Percentiles rank a stretch among this genome's conserved stretches.
These are phyloP conservation scores for Trypanosoma theileri DNA, from an alignment of 208 protist species.

Conservation along the genomic window DNA sequence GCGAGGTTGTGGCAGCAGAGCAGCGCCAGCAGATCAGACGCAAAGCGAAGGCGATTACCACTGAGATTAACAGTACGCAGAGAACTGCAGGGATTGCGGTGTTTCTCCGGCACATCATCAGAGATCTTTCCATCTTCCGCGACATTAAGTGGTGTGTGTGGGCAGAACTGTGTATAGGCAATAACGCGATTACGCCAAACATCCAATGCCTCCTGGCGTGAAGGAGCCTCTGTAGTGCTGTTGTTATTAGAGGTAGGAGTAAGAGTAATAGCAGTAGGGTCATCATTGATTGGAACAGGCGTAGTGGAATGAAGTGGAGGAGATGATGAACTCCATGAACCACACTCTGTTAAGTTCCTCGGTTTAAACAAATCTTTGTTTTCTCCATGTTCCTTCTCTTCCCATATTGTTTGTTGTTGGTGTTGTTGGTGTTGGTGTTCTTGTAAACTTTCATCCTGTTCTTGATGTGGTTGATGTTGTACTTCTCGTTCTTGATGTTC, in stretches of 20 bases:
- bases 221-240: not conserved
- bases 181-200: conserved; percentile 33
- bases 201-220: conserved; percentile 32
- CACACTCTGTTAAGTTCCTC: no score
- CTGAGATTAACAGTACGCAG: conserved; percentile 81
- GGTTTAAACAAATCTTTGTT: not conserved
- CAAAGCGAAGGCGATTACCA: conserved; percentile 70
- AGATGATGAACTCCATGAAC: no score
- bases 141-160: conserved; percentile 27
- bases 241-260: not conserved
- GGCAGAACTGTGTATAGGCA: conserved; percentile 35
- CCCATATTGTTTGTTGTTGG: not conserved
- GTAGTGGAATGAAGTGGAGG: no score
- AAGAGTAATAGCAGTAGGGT: not conserved
- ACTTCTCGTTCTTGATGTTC: not conserved
- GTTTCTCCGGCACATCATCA: conserved; percentile 28
- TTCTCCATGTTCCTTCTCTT: not conserved
- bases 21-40: conserved; percentile 60
- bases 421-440: not conserved
- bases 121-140: conserved; percentile 18
- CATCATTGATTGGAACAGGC: no score
- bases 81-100: conserved; percentile 70
- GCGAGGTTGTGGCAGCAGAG: conserved; percentile 70
- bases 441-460: no score
- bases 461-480: no score